Evolutionary conservation across 2,329 filamentous ascomycete species (phyloP).

Genomic region (Aspergillus hortae): DNA sequence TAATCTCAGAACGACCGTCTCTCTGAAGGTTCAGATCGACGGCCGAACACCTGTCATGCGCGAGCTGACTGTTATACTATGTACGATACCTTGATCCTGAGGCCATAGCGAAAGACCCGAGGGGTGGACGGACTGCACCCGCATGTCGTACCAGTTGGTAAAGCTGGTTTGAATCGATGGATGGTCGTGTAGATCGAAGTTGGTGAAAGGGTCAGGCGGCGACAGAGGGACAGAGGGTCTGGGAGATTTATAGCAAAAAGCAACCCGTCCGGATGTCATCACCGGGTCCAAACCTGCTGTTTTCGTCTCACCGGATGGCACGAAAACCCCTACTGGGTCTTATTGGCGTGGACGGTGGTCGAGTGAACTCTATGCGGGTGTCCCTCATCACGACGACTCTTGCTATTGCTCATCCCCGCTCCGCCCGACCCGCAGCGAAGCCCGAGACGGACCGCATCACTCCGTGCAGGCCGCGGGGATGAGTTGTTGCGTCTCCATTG

Average conservation of each 20-base stretch:
- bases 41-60: conserved; percentile 45
- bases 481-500: neutral
- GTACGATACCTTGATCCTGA: conserved; percentile 43
- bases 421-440: neutral
- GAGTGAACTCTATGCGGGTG: neutral
- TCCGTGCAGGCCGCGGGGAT: neutral
- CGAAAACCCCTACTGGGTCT: conserved; percentile 3
- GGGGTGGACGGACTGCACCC: conserved; percentile 20
- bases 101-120: conserved; percentile 27
- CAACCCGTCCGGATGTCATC: no score
- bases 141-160: conserved; percentile 25
- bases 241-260: no score
- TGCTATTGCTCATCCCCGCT: neutral
- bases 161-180: conserved; percentile 1
- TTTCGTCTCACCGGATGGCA: conserved; percentile 10
- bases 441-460: neutral
- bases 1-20: conserved; percentile 62
- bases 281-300: no score
- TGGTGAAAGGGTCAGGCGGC: conserved; percentile 13
- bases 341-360: conserved; percentile 5
- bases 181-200: neutral
- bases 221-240: conserved; percentile 1
- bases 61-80: conserved; percentile 36
- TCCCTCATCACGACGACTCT: neutral
- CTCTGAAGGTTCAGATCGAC: conserved; percentile 8